A percentile compares a stretch with the other conserved stretches of the same genome.
These are phyloP conservation scores for Paramecium octaurelia DNA, from an alignment of 73 alveolate genomes.

Conservation along the genomic window DNA sequence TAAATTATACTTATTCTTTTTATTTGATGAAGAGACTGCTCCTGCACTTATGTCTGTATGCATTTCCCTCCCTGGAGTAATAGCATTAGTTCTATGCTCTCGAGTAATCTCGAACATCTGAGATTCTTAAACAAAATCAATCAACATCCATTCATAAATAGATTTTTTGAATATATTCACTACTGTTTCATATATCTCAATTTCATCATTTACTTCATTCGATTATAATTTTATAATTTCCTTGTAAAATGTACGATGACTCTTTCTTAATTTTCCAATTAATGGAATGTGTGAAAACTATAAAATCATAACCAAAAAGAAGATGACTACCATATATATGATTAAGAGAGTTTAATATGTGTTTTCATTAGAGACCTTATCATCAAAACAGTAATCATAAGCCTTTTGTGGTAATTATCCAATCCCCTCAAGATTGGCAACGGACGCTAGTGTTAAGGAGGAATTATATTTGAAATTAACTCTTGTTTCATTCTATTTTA, in stretches of 20 bases:
- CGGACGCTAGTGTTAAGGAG: not conserved
- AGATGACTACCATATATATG: not conserved
- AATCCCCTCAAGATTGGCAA: not conserved
- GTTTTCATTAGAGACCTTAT: not conserved
- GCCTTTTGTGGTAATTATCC: conserved; percentile 29
- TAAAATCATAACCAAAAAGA: not conserved
- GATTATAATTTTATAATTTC: not conserved
- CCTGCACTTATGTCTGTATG: not conserved
- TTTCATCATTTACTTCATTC: not conserved
- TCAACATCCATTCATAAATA: conserved; percentile 25
- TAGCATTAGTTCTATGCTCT: not conserved
- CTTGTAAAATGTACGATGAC: not conserved
- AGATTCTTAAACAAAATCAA: conserved; percentile 19
- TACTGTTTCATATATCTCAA: not conserved
- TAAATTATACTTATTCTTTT: not conserved
- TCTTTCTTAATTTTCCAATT: not conserved
- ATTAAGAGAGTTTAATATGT: not conserved
- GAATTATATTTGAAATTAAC: not conserved
- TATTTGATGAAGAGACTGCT: not conserved
- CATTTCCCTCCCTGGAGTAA: not conserved
- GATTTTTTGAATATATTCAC: not conserved
- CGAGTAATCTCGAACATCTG: not conserved
- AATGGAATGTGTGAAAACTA: not conserved
- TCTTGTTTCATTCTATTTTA: not conserved
- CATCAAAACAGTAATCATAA: not conserved